Conservation (phyloP, 345 rosid genomes). For the Hypericum androsaemum region DNA sequence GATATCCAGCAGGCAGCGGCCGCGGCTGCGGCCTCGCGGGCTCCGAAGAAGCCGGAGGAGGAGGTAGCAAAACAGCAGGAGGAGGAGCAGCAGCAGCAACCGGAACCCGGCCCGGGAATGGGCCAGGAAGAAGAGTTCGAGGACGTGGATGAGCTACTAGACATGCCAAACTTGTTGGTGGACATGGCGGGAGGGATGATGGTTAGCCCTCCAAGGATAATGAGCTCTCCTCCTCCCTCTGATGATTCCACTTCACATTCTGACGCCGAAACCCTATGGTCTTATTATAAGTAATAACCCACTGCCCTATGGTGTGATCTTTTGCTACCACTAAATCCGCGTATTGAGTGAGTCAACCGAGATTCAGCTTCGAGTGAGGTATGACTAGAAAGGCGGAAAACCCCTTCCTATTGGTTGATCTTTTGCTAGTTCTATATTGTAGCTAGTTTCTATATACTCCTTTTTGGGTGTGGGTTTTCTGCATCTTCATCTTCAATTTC, state of each 20-base stretch:
- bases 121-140: constrained; percentile 22
- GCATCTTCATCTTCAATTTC: too few species aligned
- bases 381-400: too few species aligned
- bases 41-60: not conserved
- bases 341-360: too few species aligned
- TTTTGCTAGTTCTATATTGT: too few species aligned
- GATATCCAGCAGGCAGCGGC: constrained; percentile 55
- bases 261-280: constrained; percentile 52
- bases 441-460: too few species aligned
- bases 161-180: constrained; percentile 53
- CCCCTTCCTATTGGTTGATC: too few species aligned
- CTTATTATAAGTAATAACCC: constrained; percentile 12
- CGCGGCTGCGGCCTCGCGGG: constrained; percentile 35
- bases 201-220: constrained; percentile 64
- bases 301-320: too few species aligned
- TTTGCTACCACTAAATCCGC: too few species aligned
- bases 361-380: too few species aligned
- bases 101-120: constrained; percentile 6
- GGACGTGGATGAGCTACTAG: constrained; percentile 46
- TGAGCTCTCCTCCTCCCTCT: constrained; percentile 19
- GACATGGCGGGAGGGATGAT: constrained; percentile 76
- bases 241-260: constrained; percentile 50
- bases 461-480: too few species aligned
- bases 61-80: constrained; percentile 1
- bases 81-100: constrained; percentile 16